Conservation (phyloP, 163 green algal genomes). For the Volvox carteri region DNA sequence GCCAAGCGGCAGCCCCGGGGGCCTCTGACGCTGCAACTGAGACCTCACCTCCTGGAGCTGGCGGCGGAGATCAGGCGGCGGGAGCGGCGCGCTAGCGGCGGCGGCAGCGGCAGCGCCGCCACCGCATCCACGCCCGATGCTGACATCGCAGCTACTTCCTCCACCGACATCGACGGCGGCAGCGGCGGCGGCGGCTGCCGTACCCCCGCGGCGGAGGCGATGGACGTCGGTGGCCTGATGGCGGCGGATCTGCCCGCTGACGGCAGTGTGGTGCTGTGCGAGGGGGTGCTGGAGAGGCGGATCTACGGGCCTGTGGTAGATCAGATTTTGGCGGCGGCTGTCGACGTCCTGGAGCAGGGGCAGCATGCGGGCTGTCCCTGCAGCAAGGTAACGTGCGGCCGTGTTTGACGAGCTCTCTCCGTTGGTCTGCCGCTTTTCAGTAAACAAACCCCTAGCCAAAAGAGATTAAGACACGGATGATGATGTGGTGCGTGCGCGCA, state of each 20-base stretch:
- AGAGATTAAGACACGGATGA: too few species aligned
- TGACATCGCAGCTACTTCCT: not conserved
- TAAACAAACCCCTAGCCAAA: too few species aligned
- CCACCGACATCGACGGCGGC: not conserved
- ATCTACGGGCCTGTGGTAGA: conserved; percentile 25
- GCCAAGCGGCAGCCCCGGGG: not conserved
- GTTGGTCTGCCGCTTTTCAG: too few species aligned
- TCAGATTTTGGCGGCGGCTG: not conserved
- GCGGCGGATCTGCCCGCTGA: not conserved
- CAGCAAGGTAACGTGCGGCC: conserved; percentile 43
- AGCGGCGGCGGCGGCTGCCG: not conserved
- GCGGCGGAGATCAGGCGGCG: too few species aligned
- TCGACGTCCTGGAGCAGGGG: not conserved
- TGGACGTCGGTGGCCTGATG: too few species aligned
- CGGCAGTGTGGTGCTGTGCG: not conserved
- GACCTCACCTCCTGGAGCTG: not conserved
- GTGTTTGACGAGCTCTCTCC: too few species aligned
- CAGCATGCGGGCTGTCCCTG: not conserved
- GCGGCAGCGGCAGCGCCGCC: not conserved
- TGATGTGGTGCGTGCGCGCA: too few species aligned
- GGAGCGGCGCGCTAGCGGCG: not conserved
- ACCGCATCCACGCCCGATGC: not conserved
- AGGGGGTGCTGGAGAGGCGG: not conserved
- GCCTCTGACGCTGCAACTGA: not conserved
- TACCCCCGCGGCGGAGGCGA: not conserved